phyloP scores from a whole-genome alignment of 2,329 filamentous ascomycete genomes.

The Colletotrichum abscissum region DNA sequence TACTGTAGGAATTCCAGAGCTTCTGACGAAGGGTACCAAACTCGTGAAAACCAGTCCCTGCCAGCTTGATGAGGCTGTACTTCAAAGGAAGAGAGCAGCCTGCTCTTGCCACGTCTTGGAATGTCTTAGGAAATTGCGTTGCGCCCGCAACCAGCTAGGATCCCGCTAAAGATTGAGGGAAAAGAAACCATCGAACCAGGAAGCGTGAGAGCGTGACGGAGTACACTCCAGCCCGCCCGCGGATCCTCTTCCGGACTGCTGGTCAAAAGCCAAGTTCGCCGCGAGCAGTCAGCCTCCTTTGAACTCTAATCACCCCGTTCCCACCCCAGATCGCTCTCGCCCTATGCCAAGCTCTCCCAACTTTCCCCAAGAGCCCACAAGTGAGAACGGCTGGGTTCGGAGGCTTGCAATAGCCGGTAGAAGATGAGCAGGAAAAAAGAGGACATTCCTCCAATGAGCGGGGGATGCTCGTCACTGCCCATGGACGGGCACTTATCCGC shows the following conservation, averaged over 20 bases:
- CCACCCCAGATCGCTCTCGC: not conserved
- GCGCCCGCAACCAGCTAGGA: not conserved
- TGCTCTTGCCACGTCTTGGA: constrained; percentile 1
- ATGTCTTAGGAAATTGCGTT: not conserved
- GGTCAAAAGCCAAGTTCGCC: not conserved
- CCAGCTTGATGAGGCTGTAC: too few relatives aligned
- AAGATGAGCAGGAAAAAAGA: not conserved
- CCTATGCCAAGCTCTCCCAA: not conserved
- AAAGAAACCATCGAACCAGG: not conserved
- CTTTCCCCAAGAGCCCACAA: not conserved
- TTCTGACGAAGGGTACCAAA: too few relatives aligned
- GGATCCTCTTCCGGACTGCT: not conserved
- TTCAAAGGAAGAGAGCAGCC: not conserved
- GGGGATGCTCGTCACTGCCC: not conserved
- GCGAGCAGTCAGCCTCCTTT: not conserved
- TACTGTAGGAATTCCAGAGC: not conserved
- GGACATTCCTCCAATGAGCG: not conserved
- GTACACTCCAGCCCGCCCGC: not conserved
- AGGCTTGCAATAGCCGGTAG: not conserved
- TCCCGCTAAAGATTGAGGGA: not conserved
- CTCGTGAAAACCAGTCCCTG: too few relatives aligned
- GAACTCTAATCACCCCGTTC: not conserved
- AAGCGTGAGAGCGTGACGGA: too few relatives aligned
- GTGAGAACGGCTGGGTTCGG: not conserved
- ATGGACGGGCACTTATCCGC: not conserved